Percentiles rank a stretch among this genome's conserved stretches.
These are phyloP conservation scores for Theileria luwenshuni DNA, from an alignment of 169 alveolate genomes.

Conservation along the genomic window DNA sequence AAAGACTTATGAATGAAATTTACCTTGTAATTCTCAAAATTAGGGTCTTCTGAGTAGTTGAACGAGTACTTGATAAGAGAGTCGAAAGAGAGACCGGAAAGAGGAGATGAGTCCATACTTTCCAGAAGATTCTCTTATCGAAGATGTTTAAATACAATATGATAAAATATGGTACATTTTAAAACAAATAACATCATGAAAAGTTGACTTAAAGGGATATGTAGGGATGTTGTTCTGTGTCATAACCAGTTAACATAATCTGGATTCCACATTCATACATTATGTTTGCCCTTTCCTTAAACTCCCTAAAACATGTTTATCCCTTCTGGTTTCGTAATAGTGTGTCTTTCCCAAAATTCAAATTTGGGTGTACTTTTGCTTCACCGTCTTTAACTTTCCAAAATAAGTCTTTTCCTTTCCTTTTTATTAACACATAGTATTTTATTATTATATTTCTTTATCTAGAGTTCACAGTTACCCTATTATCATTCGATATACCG, in stretches of 20 bases:
- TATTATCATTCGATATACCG: too few relatives aligned
- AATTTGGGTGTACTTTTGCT: background rate
- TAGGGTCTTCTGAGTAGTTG: constrained; percentile 18
- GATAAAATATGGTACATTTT: background rate
- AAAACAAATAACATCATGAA: background rate
- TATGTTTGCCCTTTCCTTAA: background rate
- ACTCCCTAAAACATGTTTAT: background rate
- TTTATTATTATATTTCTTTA: too few relatives aligned
- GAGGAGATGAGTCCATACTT: constrained; percentile 7
- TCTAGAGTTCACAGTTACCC: too few relatives aligned
- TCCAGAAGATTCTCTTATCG: background rate
- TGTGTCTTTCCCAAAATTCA: background rate
- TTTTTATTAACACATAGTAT: too few relatives aligned
- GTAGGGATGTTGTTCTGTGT: background rate
- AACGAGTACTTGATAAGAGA: constrained; percentile 33
- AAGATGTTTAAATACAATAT: background rate
- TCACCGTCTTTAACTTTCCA: background rate
- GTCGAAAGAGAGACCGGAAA: constrained; percentile 28
- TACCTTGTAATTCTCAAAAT: constrained; percentile 48
- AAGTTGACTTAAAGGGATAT: background rate
- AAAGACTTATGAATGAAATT: background rate
- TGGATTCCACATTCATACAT: too few relatives aligned
- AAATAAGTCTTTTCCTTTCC: background rate
- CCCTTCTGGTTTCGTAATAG: background rate
- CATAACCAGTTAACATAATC: too few relatives aligned